These are phyloP conservation scores for Blastocystis sp. DNA, from an alignment of 352 stramenopile species.

Conservation along the genomic window DNA sequence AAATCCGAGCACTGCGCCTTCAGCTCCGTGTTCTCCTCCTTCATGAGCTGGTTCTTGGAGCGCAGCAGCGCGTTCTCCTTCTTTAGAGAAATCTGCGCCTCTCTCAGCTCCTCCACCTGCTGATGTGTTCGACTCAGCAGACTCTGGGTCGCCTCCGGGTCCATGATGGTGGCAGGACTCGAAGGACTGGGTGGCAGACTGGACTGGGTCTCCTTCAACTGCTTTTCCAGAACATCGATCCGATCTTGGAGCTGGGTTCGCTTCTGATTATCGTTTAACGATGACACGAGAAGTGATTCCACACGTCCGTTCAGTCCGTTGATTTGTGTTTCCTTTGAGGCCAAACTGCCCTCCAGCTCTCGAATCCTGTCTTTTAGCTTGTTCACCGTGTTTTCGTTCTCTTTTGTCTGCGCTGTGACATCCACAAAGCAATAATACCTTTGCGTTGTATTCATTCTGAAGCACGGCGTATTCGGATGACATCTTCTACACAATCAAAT, in stretches of 20 bases:
- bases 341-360: not conserved
- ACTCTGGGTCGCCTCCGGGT: not conserved
- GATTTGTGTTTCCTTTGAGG: slow-evolving; percentile 1
- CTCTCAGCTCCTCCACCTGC: slow-evolving; percentile 10
- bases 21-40: not conserved
- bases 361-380: not conserved
- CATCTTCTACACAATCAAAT: slow-evolving; percentile 8
- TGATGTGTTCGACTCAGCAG: slow-evolving; percentile 11
- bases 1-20: not conserved
- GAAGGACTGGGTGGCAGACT: not conserved
- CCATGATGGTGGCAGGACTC: not conserved
- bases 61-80: slow-evolving; percentile 19
- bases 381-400: not conserved
- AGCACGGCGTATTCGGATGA: not conserved
- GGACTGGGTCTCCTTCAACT: not conserved
- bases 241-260: slow-evolving; percentile 13
- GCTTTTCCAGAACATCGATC: slow-evolving; percentile 12
- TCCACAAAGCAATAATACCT: not conserved
- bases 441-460: not conserved
- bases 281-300: slow-evolving; percentile 18
- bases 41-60: not conserved
- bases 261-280: slow-evolving; percentile 43
- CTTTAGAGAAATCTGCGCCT: not conserved
- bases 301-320: slow-evolving; percentile 33
- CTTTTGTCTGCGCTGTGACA: not conserved